These are phyloP conservation scores for Stachybotrys elegans DNA, from an alignment of 2,329 filamentous ascomycete species.

Conservation along the genomic window DNA sequence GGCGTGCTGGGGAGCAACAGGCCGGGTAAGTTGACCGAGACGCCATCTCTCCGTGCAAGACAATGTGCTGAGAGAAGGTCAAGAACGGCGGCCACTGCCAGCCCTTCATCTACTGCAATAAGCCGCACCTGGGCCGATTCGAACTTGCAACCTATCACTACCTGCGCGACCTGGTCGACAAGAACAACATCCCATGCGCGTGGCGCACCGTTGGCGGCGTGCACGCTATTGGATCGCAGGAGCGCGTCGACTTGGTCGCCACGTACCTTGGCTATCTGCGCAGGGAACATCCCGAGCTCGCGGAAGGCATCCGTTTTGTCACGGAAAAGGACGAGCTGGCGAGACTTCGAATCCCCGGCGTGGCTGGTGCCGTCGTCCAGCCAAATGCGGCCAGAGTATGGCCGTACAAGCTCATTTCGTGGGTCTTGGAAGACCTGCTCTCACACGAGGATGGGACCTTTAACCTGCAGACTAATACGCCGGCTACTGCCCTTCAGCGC, in stretches of 20 bases:
- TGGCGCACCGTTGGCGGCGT: slow-evolving; percentile 61
- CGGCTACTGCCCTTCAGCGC: slow-evolving; percentile 47
- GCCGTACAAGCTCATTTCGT: slow-evolving; percentile 80
- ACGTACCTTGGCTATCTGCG: slow-evolving; percentile 46
- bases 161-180: slow-evolving; percentile 51
- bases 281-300: slow-evolving; percentile 51
- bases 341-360: slow-evolving; percentile 49
- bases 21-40: slow-evolving; percentile 56
- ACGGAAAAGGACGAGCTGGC: slow-evolving; percentile 34
- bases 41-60: not conserved
- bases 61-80: not conserved
- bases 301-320: slow-evolving; percentile 38
- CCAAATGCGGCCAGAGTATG: slow-evolving; percentile 63
- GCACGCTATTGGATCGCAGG: slow-evolving; percentile 54
- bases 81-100: slow-evolving; percentile 72
- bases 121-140: slow-evolving; percentile 61
- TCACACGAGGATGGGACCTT: slow-evolving; percentile 37
- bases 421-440: slow-evolving; percentile 59
- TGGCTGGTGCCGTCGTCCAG: slow-evolving; percentile 60
- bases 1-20: slow-evolving; percentile 78
- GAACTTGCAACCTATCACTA: slow-evolving; percentile 65
- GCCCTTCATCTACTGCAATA: slow-evolving; percentile 58
- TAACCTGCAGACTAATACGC: slow-evolving; percentile 72
- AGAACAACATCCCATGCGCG: slow-evolving; percentile 61
- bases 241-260: slow-evolving; percentile 48